Conservation (phyloP, 169 alveolate genomes). For the Eimeria necatrix region DNA sequence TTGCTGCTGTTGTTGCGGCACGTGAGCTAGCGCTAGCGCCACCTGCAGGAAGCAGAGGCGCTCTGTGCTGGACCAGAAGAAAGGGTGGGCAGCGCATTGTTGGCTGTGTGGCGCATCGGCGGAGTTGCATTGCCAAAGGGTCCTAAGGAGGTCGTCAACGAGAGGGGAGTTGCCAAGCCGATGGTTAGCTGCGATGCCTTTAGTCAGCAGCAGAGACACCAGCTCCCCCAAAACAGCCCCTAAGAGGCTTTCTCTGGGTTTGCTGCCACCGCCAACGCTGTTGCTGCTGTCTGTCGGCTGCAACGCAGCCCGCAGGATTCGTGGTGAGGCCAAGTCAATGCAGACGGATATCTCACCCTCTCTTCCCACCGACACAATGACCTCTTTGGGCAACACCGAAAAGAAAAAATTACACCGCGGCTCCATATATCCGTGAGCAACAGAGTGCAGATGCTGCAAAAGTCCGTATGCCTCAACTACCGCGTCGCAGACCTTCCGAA, state of each 20-base stretch:
- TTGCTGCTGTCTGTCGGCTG: conserved; percentile 23
- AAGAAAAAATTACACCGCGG: neutral
- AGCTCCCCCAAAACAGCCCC: neutral
- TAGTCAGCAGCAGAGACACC: neutral
- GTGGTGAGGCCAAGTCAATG: neutral
- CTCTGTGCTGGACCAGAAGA: conserved; percentile 18
- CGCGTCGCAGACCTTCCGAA: neutral
- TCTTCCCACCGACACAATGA: neutral
- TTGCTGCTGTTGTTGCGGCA: neutral
- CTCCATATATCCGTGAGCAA: neutral
- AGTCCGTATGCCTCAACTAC: conserved; percentile 29
- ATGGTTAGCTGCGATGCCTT: neutral
- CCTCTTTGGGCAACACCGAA: neutral
- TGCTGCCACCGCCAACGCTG: conserved; percentile 31
- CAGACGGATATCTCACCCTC: neutral
- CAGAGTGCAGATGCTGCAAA: conserved; percentile 36
- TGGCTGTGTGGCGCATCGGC: neutral
- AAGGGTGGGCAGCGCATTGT: neutral
- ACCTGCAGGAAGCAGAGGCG: conserved; percentile 50
- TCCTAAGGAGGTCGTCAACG: neutral
- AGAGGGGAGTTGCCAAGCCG: neutral
- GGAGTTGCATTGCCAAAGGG: neutral
- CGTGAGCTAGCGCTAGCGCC: neutral
- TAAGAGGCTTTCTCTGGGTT: neutral
- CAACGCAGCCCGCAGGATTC: neutral